Conservation (phyloP, 2,329 filamentous ascomycete genomes). For the Sarocladium brachiariae region DNA sequence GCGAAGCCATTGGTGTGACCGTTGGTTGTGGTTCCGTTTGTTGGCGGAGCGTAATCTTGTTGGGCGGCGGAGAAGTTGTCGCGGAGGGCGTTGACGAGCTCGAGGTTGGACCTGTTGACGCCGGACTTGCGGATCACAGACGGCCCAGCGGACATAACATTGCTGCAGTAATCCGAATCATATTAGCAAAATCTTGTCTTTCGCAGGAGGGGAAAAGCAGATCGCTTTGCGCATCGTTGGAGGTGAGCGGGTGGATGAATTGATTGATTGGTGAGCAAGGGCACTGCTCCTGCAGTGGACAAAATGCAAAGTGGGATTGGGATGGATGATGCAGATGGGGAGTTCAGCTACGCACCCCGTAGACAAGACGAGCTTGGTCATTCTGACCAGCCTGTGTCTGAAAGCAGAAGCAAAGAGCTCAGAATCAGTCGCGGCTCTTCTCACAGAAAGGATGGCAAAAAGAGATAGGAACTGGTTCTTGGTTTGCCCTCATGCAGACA, state of each 20-base stretch:
- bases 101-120: constrained; percentile 80
- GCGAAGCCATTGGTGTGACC: constrained; percentile 24
- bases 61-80: constrained; percentile 74
- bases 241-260: neutral
- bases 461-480: too few species aligned
- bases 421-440: neutral
- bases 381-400: constrained; percentile 24
- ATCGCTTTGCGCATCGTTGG: too few species aligned
- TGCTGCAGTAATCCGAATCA: constrained; percentile 36
- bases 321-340: constrained; percentile 9
- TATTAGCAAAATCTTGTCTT: neutral
- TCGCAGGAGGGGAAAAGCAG: too few species aligned
- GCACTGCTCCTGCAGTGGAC: neutral
- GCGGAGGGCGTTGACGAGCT: constrained; percentile 82
- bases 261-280: neutral
- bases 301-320: neutral
- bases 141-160: constrained; percentile 78
- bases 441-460: neutral
- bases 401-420: neutral
- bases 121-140: constrained; percentile 76
- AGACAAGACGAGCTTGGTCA: constrained; percentile 77
- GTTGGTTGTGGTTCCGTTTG: constrained; percentile 21
- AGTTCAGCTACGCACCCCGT: constrained; percentile 53
- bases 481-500: too few species aligned
- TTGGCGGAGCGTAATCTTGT: constrained; percentile 43